phyloP scores from a whole-genome alignment of 2,329 filamentous ascomycete genomes.

The Fusarium sp. region DNA sequence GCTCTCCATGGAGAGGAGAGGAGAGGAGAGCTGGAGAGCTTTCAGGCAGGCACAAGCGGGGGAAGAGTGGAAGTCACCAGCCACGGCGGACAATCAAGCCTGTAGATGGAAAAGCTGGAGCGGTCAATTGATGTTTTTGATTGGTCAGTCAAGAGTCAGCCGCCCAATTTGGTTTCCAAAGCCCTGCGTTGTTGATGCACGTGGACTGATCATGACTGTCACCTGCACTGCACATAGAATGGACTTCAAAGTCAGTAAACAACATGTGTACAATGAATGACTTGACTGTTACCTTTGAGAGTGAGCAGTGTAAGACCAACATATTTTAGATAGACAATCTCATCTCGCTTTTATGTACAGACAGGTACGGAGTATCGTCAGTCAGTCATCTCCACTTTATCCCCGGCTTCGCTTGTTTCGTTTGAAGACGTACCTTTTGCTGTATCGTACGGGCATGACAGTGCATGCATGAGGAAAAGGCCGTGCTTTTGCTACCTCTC shows the following conservation, averaged over 20 bases:
- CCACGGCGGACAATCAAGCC: slow-evolving; percentile 11
- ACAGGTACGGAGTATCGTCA: no score
- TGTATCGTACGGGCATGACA: neutral
- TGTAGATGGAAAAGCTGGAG: slow-evolving; percentile 19
- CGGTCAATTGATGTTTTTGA: slow-evolving; percentile 31
- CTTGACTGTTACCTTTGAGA: neutral
- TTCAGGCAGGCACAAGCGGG: slow-evolving; percentile 10
- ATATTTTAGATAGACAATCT: neutral
- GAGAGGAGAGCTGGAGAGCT: neutral
- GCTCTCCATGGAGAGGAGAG: neutral
- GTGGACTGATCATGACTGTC: slow-evolving; percentile 25
- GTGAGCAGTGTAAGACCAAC: no score
- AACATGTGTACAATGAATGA: neutral
- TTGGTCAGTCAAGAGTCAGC: slow-evolving; percentile 33
- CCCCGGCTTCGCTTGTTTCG: neutral
- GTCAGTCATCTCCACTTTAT: neutral
- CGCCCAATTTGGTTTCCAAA: slow-evolving; percentile 17
- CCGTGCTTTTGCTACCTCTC: neutral
- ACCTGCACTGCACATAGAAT: slow-evolving; percentile 22
- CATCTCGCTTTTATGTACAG: neutral
- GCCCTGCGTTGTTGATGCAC: slow-evolving; percentile 27
- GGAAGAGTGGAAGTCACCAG: slow-evolving; percentile 11
- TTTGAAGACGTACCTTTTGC: neutral
- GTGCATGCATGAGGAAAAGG: neutral
- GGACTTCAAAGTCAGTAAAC: neutral